Conservation (phyloP, 192 early-diverging fungal species). For the Podila horticola region DNA sequence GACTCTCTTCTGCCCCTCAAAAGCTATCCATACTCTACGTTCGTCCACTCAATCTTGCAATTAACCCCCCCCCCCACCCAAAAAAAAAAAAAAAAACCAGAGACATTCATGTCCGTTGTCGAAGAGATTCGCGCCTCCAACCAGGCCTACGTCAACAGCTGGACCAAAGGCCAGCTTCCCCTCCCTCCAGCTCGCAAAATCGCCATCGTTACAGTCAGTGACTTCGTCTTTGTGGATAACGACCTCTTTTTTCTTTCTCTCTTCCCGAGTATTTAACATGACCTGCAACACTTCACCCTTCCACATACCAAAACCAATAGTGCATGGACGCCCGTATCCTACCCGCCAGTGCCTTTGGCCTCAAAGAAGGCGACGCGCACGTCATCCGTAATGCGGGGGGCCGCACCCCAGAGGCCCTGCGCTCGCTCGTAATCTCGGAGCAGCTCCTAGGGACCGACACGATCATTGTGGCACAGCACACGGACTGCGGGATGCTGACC, state of each 20-base stretch:
- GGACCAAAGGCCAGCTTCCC: conserved; percentile 50
- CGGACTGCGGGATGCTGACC: conserved; percentile 58
- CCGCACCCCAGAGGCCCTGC: conserved; percentile 48
- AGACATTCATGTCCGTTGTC: conserved; percentile 22
- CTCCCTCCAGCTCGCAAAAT: conserved; percentile 56
- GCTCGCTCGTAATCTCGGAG: conserved; percentile 55
- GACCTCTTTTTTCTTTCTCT: background rate
- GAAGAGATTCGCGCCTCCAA: conserved; percentile 47
- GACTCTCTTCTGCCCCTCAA: background rate
- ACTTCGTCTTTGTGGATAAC: background rate
- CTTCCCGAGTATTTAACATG: background rate
- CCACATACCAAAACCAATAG: background rate
- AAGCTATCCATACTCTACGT: background rate
- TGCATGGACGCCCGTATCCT: conserved; percentile 60
- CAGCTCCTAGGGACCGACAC: conserved; percentile 54
- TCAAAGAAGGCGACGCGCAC: conserved; percentile 57
- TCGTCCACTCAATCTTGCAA: background rate
- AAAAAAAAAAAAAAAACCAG: background rate
- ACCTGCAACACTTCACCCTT: too few relatives aligned
- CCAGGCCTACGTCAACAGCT: conserved; percentile 32
- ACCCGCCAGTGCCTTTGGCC: conserved; percentile 44
- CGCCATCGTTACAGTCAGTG: conserved; percentile 33
- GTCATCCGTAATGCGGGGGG: conserved; percentile 59
- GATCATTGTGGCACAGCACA: conserved; percentile 45
- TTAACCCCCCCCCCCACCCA: background rate